Evolutionary conservation across 139 green algal species (phyloP), one percentile per base, ranked within the genome.

Genomic region (Bryopsis sp.): DNA sequence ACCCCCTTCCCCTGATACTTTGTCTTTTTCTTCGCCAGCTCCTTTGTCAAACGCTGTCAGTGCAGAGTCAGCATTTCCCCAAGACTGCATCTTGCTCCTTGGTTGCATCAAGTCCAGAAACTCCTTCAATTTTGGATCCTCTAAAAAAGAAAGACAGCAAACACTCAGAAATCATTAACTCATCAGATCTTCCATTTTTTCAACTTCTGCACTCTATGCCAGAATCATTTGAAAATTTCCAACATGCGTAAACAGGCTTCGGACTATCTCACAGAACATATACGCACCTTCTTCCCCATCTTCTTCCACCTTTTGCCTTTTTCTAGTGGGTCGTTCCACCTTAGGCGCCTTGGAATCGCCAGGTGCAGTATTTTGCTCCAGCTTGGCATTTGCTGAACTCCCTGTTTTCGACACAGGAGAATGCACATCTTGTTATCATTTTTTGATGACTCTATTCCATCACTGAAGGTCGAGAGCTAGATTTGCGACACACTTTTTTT

Each of bases 91-190:
- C 58, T 86, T 87, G 39, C 48, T 71, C 2, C 87, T 81, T 0
- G 89, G 89, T 74, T 89, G 72, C 89, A 97, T 96, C 8, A 97
- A 62, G 43, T 85, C 74, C 74, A 98, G 64, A 65, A 98, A 98
- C 85, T 98, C 93, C 3, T 76, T 64, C 60, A 98, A 80, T 81
- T 89, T 77, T 0, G 82, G 78, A 73, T 97, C 90, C 0, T 76
- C 82, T 77, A 74, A 65, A 48, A 46, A 48, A 24, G 2, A 1
- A 67, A 7, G 24, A 37, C 6, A 26, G 43, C 7, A 35, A 32
- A 15, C 26, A 67, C 60, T 22, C 78, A 38, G 28, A 22, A 26
- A 64, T 32, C 22, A 34, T 75, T 36, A n/a, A 46, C 43, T 58
- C 15, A 15, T 15, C 31, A 64, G 15, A 29, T 50, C 38, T 5